These are phyloP conservation scores for Daldinia eschscholtzii DNA, from an alignment of 2,329 filamentous ascomycete species.

Conservation along the genomic window DNA sequence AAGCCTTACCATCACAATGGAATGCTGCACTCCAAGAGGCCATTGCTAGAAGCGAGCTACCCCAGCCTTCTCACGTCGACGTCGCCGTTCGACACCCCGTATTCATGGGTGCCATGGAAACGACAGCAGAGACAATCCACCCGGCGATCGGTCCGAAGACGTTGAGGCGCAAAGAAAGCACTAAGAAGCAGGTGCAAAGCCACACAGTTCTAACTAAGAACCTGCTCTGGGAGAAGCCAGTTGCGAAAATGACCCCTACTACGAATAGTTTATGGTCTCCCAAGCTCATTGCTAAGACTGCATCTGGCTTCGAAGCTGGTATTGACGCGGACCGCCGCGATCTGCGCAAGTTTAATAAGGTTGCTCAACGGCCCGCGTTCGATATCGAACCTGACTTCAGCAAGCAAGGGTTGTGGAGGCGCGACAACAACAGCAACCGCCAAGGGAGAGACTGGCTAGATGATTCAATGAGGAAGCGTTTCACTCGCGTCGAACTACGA, in stretches of 20 bases:
- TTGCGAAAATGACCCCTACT: not conserved
- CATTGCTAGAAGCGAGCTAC: conserved; percentile 35
- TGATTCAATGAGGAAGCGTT: conserved; percentile 46
- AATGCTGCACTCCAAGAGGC: conserved; percentile 45
- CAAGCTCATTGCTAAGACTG: not conserved
- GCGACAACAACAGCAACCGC: not conserved
- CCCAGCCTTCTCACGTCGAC: conserved; percentile 44
- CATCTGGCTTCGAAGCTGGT: conserved; percentile 4
- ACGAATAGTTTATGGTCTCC: conserved; percentile 34
- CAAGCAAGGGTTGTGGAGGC: conserved; percentile 48
- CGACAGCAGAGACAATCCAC: conserved; percentile 47
- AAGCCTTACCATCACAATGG: conserved; percentile 44
- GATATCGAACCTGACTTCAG: conserved; percentile 31
- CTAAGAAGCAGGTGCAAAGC: conserved; percentile 24
- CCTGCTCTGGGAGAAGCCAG: conserved; percentile 40
- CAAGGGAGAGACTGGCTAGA: conserved; percentile 47
- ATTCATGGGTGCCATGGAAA: conserved; percentile 48
- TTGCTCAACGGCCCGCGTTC: conserved; percentile 12
- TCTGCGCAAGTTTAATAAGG: conserved; percentile 17
- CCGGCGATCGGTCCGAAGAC: conserved; percentile 50
- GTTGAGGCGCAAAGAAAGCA: conserved; percentile 17
- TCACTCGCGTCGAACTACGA: conserved; percentile 46
- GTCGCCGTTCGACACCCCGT: conserved; percentile 53
- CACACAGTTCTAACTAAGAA: conserved; percentile 9
- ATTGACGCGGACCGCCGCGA: conserved; percentile 2